Percentiles rank a stretch among this genome's conserved stretches.
phyloP scores from a whole-genome alignment of 306 rosid genomes.

The Citrullus amarus region DNA sequence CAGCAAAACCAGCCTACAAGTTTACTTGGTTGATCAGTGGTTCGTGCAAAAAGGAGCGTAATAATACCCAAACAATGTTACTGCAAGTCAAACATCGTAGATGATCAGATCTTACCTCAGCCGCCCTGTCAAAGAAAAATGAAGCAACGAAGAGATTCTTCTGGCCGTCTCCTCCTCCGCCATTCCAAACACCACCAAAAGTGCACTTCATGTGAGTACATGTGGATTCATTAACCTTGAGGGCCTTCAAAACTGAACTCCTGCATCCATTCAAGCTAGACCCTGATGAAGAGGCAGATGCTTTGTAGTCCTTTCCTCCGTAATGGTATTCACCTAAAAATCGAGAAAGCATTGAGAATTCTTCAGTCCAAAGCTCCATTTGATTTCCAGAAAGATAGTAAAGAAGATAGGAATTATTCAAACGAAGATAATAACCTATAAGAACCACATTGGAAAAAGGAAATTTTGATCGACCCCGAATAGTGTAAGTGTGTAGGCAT shows the following conservation, averaged over 20 bases:
- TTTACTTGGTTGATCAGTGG: not conserved
- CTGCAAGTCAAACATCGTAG: not conserved
- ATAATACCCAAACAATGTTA: not conserved
- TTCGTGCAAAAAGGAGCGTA: not conserved
- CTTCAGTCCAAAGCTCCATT: not conserved
- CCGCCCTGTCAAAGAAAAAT: slow-evolving; percentile 98
- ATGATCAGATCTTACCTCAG: slow-evolving; percentile 44
- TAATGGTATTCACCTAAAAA: slow-evolving; percentile 49
- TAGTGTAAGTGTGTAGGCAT: not conserved
- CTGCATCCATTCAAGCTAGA: slow-evolving; percentile 68
- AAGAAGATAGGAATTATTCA: not conserved
- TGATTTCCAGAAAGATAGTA: not conserved
- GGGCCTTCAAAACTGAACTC: slow-evolving; percentile 52
- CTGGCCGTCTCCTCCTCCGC: slow-evolving; percentile 98
- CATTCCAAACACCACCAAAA: slow-evolving; percentile 94
- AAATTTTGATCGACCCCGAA: not conserved
- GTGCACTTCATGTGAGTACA: slow-evolving; percentile 95
- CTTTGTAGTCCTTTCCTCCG: slow-evolving; percentile 60
- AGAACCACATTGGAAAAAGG: not conserved
- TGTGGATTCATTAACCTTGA: slow-evolving; percentile 54
- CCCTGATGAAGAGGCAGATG: slow-evolving; percentile 52
- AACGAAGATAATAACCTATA: not conserved
- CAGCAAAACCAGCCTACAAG: slow-evolving; percentile 77
- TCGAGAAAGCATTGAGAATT: not conserved
- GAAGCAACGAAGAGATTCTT: slow-evolving; percentile 88